phyloP scores from a whole-genome alignment of 805 yeast species.

The Priceomyces fermenticarens region DNA sequence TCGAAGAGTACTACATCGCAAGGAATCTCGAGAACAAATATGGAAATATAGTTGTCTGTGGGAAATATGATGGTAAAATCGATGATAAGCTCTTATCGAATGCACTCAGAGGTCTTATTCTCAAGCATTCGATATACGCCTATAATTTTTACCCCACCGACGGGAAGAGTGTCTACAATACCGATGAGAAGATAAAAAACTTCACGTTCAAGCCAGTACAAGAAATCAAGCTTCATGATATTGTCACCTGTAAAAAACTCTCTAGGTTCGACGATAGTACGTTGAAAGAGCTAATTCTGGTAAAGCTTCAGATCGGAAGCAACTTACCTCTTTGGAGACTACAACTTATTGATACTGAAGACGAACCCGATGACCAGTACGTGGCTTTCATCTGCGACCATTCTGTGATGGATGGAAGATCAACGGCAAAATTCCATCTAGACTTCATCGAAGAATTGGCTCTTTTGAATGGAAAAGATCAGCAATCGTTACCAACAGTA shows the following conservation, averaged over 20 bases:
- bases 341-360: slow-evolving; percentile 9
- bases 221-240: slow-evolving; percentile 17
- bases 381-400: slow-evolving; percentile 25
- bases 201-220: slow-evolving; percentile 14
- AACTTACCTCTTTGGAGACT: slow-evolving; percentile 22
- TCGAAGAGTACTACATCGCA: slow-evolving; percentile 20
- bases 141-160: slow-evolving; percentile 15
- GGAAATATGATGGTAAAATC: slow-evolving; percentile 13
- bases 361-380: slow-evolving; percentile 10
- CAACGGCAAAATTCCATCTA: slow-evolving; percentile 26
- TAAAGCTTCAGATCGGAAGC: neutral
- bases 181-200: slow-evolving; percentile 8
- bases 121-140: slow-evolving; percentile 14
- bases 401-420: slow-evolving; percentile 29
- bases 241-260: slow-evolving; percentile 13
- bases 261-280: slow-evolving; percentile 11
- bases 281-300: slow-evolving; percentile 5
- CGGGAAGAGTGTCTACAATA: slow-evolving; percentile 2
- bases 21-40: slow-evolving; percentile 16
- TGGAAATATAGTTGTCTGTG: slow-evolving; percentile 22
- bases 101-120: slow-evolving; percentile 13
- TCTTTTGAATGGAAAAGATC: slow-evolving; percentile 3
- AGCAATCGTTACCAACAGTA: slow-evolving; percentile 7
- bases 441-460: slow-evolving; percentile 14
- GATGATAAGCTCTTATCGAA: slow-evolving; percentile 14